Conservation (phyloP, 2,329 filamentous ascomycete species). For the Alternaria triticimaculans region DNA sequence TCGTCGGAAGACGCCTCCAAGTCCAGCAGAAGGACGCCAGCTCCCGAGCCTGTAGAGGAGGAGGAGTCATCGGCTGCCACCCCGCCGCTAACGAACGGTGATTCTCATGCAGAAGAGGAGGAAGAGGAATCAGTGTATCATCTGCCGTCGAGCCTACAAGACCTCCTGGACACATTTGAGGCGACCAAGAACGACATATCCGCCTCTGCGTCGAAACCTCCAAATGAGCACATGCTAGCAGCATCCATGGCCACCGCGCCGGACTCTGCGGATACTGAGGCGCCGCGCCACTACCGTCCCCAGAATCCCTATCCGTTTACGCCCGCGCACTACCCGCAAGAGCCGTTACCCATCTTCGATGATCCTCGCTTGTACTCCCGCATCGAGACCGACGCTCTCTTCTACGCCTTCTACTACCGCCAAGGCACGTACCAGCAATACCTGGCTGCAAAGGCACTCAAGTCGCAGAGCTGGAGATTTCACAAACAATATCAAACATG, state of each 20-base stretch:
- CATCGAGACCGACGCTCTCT: conserved; percentile 94
- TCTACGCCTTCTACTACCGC: conserved; percentile 99
- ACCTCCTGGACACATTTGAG: conserved; percentile 91
- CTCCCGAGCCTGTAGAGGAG: conserved; percentile 42
- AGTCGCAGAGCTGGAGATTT: conserved; percentile 98
- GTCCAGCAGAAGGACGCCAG: conserved; percentile 36
- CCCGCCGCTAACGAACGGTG: conserved; percentile 59
- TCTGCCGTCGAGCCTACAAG: conserved; percentile 84
- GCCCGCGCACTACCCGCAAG: conserved; percentile 85
- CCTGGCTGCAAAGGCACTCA: conserved; percentile 92
- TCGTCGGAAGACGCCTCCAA: conserved; percentile 40
- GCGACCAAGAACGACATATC: conserved; percentile 74
- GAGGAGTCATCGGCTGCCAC: conserved; percentile 46
- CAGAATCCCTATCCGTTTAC: conserved; percentile 77
- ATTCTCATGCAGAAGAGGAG: conserved; percentile 59
- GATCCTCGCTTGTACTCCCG: conserved; percentile 85
- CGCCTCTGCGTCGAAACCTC: conserved; percentile 65
- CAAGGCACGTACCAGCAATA: conserved; percentile 97
- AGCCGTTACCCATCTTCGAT: conserved; percentile 89
- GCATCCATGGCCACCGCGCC: conserved; percentile 77
- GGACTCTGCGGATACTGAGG: conserved; percentile 78
- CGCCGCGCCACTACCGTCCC: conserved; percentile 83
- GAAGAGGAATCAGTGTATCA: conserved; percentile 88
- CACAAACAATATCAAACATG: conserved; percentile 99
- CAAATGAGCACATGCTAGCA: conserved; percentile 75